phyloP scores from a whole-genome alignment of 2,329 filamentous ascomycete species.

The Neopestalotiopsis clavispora region DNA sequence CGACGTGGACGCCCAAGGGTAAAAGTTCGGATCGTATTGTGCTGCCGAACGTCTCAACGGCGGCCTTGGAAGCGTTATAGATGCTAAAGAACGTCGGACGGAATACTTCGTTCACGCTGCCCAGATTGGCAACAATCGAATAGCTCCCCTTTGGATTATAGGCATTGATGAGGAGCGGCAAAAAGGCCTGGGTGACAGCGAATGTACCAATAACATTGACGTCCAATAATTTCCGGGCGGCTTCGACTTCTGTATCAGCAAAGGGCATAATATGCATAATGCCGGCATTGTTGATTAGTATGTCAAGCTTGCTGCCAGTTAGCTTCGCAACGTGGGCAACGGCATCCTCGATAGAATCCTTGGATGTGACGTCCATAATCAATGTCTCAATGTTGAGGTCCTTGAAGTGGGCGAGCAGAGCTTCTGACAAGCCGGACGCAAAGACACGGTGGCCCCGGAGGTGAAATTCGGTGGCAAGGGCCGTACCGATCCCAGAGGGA shows the following conservation, averaged over 20 bases:
- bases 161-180: slow-evolving; percentile 10
- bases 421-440: slow-evolving; percentile 31
- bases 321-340: background rate
- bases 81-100: slow-evolving; percentile 8
- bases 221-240: slow-evolving; percentile 16
- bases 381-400: slow-evolving; percentile 17
- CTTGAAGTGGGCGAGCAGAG: slow-evolving; percentile 23
- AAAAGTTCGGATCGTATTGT: slow-evolving; percentile 15
- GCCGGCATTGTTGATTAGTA: slow-evolving; percentile 21
- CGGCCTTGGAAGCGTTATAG: slow-evolving; percentile 20
- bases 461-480: slow-evolving; percentile 29
- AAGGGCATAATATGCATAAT: slow-evolving; percentile 17
- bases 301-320: slow-evolving; percentile 11
- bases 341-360: slow-evolving; percentile 7
- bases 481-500: slow-evolving; percentile 1
- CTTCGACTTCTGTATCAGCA: slow-evolving; percentile 9
- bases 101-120: slow-evolving; percentile 15
- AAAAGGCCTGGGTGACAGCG: slow-evolving; percentile 18
- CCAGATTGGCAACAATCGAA: slow-evolving; percentile 5
- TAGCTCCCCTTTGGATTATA: background rate
- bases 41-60: slow-evolving; percentile 6
- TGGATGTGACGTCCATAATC: slow-evolving; percentile 16
- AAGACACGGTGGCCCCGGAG: slow-evolving; percentile 34
- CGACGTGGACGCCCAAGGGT: slow-evolving; percentile 18
- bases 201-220: slow-evolving; percentile 18